Evolutionary conservation across 257 asterid genomes (phyloP), one percentile per base, ranked within the genome.

Genomic region (Petunia axillaris): DNA sequence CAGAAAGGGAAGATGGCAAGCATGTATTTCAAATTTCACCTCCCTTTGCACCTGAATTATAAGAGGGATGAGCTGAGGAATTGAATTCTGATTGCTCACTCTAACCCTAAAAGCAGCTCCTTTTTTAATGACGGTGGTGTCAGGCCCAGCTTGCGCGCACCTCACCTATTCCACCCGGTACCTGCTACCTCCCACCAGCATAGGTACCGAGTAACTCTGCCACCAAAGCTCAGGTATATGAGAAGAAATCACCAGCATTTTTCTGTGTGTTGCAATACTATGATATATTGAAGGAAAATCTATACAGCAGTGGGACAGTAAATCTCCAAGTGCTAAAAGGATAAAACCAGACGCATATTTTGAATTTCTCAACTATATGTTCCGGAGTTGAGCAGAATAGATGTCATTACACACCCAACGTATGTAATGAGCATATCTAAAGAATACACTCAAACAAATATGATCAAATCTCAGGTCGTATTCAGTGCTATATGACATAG

Each of bases 381-480:
- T 50, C 36, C 46, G 36, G 39, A 73, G 46, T 35, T 5, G 11
- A 48, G 35, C 50, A 73, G 6, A 67, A 73, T 50, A 35, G 36
- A 50, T 36, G 62, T 35, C 62, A 48, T 48, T 50, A 40, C 62
- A 25, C 4, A 11, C 44, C 59, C 77, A 36, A 50, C 77, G 50
- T 35, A 50, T 52, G 46, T 8, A 73, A 50, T 73, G 57, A 50
- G 44, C 11, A 35, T 44, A 73, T 73, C 78, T 25, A 50, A 70
- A 73, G 62, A 50, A 73, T 62, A 44, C 46, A 73, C 62, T 48
- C 78, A 50, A 73, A 36, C 6, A 36, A 3, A 50, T 73, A 50
- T 73, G 62, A 73, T 52, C 78, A 73, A 73, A 73, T 73, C 62
- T 73, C 62, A 50, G 36, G 62, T 50, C 60, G 35, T 50, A 50